A percentile compares a stretch with the other conserved stretches of the same genome.
phyloP scores from a whole-genome alignment of 1,284 basidiomycete genomes.

The Vanrija pseudolonga region DNA sequence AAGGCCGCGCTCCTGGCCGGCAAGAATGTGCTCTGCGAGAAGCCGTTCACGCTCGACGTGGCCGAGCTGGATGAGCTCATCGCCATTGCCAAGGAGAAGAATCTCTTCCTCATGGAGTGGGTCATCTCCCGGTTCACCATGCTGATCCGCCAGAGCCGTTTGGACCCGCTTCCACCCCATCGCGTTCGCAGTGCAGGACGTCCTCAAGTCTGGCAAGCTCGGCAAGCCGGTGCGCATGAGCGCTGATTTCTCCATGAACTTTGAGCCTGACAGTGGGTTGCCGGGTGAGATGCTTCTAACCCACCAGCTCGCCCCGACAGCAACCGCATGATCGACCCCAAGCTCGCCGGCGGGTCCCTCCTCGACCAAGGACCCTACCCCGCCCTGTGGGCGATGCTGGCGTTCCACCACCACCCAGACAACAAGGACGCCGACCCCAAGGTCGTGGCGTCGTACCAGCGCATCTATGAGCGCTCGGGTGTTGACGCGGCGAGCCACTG shows the following conservation, averaged over 20 bases:
- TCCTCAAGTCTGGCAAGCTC: constrained; percentile 43
- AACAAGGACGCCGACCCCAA: constrained; percentile 59
- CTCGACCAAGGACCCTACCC: constrained; percentile 82
- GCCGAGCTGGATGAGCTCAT: constrained; percentile 59
- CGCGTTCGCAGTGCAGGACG: constrained; percentile 44
- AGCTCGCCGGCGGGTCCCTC: constrained; percentile 76
- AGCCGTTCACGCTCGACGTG: constrained; percentile 55
- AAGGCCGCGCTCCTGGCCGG: constrained; percentile 70
- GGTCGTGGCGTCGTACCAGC: constrained; percentile 42
- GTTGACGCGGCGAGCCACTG: constrained; percentile 77
- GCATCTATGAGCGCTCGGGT: constrained; percentile 62
- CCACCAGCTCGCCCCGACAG: constrained; percentile 21
- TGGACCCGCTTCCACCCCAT: constrained; percentile 51
- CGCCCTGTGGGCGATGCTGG: constrained; percentile 73
- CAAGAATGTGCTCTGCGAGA: constrained; percentile 85
- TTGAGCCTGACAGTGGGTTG: constrained; percentile 64
- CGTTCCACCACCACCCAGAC: constrained; percentile 70
- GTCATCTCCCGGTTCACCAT: constrained; percentile 55
- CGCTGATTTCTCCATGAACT: constrained; percentile 71
- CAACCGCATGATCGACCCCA: constrained; percentile 74
- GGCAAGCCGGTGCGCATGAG: constrained; percentile 51
- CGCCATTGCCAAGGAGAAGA: constrained; percentile 66
- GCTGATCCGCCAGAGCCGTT: constrained; percentile 33
- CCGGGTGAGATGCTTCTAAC: background rate
- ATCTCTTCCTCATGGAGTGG: constrained; percentile 85